These are phyloP conservation scores for Sanghuangporus baumii DNA, from an alignment of 1,284 basidiomycete genomes.

Conservation along the genomic window DNA sequence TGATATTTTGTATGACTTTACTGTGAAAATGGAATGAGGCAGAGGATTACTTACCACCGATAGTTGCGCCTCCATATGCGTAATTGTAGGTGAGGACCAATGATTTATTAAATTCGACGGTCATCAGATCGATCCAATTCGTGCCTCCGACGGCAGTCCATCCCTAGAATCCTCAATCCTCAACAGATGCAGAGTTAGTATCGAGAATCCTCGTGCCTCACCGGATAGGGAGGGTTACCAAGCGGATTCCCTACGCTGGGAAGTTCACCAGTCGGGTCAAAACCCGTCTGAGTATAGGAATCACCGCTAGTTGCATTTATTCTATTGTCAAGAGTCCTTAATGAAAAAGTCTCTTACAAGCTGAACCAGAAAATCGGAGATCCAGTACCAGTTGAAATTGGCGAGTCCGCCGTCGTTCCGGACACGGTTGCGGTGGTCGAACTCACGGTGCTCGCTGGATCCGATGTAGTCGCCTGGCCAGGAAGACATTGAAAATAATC, in stretches of 20 bases:
- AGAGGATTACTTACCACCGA: conserved; percentile 32
- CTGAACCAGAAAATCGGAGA: conserved; percentile 44
- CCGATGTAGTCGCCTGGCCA: not conserved
- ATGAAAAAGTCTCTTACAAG: conserved; percentile 25
- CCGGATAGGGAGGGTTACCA: conserved; percentile 53
- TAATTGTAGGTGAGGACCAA: conserved; percentile 53
- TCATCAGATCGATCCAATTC: conserved; percentile 53
- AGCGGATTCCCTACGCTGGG: conserved; percentile 45
- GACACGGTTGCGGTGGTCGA: conserved; percentile 20
- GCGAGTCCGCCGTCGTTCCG: conserved; percentile 22
- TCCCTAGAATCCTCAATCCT: conserved; percentile 28
- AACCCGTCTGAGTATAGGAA: conserved; percentile 53
- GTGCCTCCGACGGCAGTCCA: conserved; percentile 50
- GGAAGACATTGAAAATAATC: conserved; percentile 44
- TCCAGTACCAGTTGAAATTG: conserved; percentile 19
- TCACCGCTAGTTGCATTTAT: conserved; percentile 38
- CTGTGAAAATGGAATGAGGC: not conserved
- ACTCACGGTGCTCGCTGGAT: conserved; percentile 21
- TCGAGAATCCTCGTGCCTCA: conserved; percentile 3
- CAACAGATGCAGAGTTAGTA: not conserved
- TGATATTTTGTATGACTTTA: not conserved
- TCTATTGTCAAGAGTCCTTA: too few relatives aligned
- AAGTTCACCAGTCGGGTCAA: conserved; percentile 34
- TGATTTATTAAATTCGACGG: conserved; percentile 46
- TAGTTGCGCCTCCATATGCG: conserved; percentile 56